Conservation (phyloP, 176 grass and related monocot genomes). For the Cymbopogon citratus region DNA sequence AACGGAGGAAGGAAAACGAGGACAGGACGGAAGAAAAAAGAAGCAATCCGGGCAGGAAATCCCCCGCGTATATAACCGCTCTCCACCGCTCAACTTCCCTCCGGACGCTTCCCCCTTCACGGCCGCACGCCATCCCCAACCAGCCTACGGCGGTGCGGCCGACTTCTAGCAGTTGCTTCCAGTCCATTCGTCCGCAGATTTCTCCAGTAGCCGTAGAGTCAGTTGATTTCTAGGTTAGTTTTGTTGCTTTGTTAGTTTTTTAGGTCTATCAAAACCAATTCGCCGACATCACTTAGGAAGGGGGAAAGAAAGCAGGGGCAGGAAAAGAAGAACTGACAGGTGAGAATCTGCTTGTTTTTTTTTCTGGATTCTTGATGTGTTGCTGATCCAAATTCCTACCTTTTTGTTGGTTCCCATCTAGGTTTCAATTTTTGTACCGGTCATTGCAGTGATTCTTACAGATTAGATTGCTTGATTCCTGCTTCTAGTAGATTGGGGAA, state of each 20-base stretch:
- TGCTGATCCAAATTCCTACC: neutral
- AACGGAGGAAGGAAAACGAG: neutral
- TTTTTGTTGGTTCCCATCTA: neutral
- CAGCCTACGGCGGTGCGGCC: neutral
- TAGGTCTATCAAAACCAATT: constrained; percentile 26
- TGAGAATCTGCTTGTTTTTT: constrained; percentile 17
- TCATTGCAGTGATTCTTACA: neutral
- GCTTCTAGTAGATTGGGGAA: neutral
- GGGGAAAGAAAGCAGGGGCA: neutral
- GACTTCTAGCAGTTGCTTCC: neutral
- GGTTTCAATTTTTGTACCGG: neutral
- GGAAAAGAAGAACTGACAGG: constrained; percentile 9
- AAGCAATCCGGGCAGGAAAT: constrained; percentile 21
- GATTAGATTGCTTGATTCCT: constrained; percentile 5
- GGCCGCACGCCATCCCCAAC: neutral
- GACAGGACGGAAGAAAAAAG: neutral
- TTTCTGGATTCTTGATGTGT: constrained; percentile 15
- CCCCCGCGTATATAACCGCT: constrained; percentile 26
- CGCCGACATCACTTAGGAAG: constrained; percentile 29
- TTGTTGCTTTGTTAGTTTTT: neutral
- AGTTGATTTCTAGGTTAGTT: constrained; percentile 1
- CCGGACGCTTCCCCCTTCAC: neutral
- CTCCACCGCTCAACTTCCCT: constrained; percentile 35
- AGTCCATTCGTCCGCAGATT: neutral
- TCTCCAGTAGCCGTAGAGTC: neutral